Base-by-base conservation (phyloP, 2,329 filamentous ascomycete species). In the Simplicillium sp. region DNA sequence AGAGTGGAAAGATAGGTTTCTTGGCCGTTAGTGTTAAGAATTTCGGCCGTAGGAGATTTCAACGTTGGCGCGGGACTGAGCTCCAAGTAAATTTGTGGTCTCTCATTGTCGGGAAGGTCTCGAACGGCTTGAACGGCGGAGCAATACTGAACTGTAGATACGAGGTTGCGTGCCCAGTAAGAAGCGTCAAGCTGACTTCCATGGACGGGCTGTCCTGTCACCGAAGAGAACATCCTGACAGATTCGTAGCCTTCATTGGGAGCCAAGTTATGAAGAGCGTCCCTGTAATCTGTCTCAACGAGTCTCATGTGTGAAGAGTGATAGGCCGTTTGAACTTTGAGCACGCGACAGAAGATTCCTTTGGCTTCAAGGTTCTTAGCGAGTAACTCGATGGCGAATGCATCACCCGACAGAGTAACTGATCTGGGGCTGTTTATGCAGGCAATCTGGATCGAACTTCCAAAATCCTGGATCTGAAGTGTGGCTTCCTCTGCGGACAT, bases 81-180 rank as follows among this genome's bases (percentile, higher is more conserved):
- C 43, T 71, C 67, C 9, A 71, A 34, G 25, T 69, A 50, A 2
- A 64, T 35, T 11, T 60, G 52, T 0, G 65, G 63, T 5, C 48
- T 46, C 12, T 57, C 42, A 7, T 54, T 48, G 4, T 36, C 20
- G 3, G 56, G 38, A 2, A 53, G 43, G 9, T 34, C 42, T 51
- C 64, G 54, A 49, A 70, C 56, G 9, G 50, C 39, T 28, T 53
- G 44, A 3, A 73, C 44, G 1, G 67, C 68, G 6, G 56, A 50
- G 7, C 59, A 51, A 44, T 69, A 74, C 4, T 61, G 56, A 8
- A 75, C 71, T 1, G 61, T 60, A 3, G 60, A 63, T 1, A 63
- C 58, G 48, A 74, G 48, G 39, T 74, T 74, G 2, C 56, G 48
- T 2, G 58, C 56, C 71, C 71, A 75, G 47, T 74, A 75, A 0